phyloP scores from a whole-genome alignment of 2,329 filamentous ascomycete species.

The Talaromyces sp. region DNA sequence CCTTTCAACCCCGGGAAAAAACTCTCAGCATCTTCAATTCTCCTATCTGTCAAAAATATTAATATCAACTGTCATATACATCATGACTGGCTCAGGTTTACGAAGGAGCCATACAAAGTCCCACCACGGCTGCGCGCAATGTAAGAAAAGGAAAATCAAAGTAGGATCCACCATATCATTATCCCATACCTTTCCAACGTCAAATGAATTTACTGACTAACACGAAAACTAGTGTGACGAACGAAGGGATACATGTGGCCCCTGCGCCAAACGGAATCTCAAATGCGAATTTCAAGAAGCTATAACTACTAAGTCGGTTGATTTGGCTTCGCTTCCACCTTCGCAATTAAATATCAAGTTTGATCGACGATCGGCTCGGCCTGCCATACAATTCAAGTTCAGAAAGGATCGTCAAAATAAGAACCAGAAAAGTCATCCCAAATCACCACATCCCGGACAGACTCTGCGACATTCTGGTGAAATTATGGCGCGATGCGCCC shows the following conservation, averaged over 20 bases:
- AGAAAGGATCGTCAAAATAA: not conserved
- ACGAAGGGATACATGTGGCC: not conserved
- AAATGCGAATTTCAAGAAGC: not conserved
- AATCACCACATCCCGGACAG: not conserved
- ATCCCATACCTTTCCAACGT: not conserved
- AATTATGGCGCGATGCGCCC: not conserved
- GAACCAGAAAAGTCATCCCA: not conserved
- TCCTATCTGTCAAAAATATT: not conserved
- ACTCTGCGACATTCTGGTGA: not conserved
- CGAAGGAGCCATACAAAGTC: not conserved
- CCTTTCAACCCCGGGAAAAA: no score
- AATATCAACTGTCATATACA: not conserved
- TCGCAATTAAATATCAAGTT: not conserved
- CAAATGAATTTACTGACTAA: not conserved
- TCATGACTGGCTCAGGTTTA: not conserved
- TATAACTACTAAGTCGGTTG: not conserved
- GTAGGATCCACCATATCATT: not conserved
- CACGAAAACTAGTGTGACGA: not conserved
- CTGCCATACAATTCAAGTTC: not conserved
- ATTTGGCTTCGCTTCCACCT: not conserved
- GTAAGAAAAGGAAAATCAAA: slow-evolving; percentile 14
- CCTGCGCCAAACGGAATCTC: not conserved
- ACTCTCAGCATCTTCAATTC: not conserved
- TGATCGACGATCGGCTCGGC: not conserved
- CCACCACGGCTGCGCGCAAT: not conserved